These are phyloP conservation scores for Penicillium crystallinum DNA, from an alignment of 495 filamentous ascomycete genomes.

Conservation along the genomic window DNA sequence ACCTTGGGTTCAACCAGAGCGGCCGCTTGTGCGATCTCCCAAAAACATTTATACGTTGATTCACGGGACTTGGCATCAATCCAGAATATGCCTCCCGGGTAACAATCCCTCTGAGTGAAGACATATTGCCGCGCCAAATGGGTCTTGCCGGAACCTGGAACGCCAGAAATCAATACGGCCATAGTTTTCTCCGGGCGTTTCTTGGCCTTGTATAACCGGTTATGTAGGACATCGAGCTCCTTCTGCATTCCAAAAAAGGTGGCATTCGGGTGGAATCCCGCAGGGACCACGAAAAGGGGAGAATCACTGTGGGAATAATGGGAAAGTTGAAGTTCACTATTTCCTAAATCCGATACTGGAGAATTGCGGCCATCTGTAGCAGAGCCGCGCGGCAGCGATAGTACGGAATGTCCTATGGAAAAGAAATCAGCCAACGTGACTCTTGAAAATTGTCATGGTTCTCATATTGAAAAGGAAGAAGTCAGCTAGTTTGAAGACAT, in stretches of 20 bases:
- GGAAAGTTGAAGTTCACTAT: slow-evolving; percentile 20
- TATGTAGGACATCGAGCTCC: slow-evolving; percentile 63
- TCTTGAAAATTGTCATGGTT: slow-evolving; percentile 7
- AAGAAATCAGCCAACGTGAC: slow-evolving; percentile 34
- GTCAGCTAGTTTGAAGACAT: slow-evolving; percentile 19
- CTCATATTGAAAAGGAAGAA: slow-evolving; percentile 10
- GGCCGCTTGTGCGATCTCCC: slow-evolving; percentile 67
- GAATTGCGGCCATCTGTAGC: slow-evolving; percentile 24
- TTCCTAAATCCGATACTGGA: slow-evolving; percentile 19
- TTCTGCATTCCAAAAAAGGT: slow-evolving; percentile 70
- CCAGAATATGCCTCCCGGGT: slow-evolving; percentile 77
- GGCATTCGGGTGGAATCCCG: slow-evolving; percentile 72
- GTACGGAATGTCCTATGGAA: slow-evolving; percentile 21
- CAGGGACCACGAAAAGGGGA: slow-evolving; percentile 60
- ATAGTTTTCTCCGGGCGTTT: slow-evolving; percentile 57
- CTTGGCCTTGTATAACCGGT: slow-evolving; percentile 59
- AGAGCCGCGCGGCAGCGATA: slow-evolving; percentile 11
- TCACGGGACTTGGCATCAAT: slow-evolving; percentile 61
- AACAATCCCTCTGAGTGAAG: slow-evolving; percentile 59
- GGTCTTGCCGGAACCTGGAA: slow-evolving; percentile 76
- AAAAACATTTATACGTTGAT: slow-evolving; percentile 63
- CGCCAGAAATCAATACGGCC: slow-evolving; percentile 64
- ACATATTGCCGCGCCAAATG: slow-evolving; percentile 81
- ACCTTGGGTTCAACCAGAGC: slow-evolving; percentile 44
- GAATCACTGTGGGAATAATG: slow-evolving; percentile 17